Evolutionary conservation across 2,329 filamentous ascomycete genomes (phyloP).

Genomic region (Pleurostoma richardsiae): DNA sequence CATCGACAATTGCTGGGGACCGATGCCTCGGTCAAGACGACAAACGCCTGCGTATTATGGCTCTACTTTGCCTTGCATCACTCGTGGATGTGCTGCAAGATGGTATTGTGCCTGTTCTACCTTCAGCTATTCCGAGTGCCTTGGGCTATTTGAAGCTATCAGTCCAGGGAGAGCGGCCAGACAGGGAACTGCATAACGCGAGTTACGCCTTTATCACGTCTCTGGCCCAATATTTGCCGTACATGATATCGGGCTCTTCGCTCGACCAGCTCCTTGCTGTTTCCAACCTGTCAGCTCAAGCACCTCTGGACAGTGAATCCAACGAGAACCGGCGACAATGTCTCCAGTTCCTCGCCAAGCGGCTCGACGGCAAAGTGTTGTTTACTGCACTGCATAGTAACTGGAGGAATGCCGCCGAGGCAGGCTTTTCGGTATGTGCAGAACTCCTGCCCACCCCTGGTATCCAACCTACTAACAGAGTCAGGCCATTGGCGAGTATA

Average conservation of each 20-base stretch:
- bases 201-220: conserved; percentile 75
- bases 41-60: conserved; percentile 70
- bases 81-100: conserved; percentile 85
- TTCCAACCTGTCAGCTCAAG: conserved; percentile 66
- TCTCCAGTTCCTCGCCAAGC: conserved; percentile 68
- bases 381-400: conserved; percentile 69
- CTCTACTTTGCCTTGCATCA: conserved; percentile 83
- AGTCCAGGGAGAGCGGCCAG: conserved; percentile 44
- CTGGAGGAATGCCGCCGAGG: conserved; percentile 59
- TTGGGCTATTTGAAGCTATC: conserved; percentile 67
- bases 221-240: conserved; percentile 78
- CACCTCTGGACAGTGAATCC: conserved; percentile 55
- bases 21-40: conserved; percentile 73
- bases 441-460: neutral
- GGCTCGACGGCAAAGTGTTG: conserved; percentile 71
- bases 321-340: conserved; percentile 64
- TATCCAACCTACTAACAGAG: conserved; percentile 20
- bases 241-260: conserved; percentile 76
- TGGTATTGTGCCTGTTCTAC: conserved; percentile 77
- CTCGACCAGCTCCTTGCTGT: conserved; percentile 67
- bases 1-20: conserved; percentile 69
- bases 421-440: conserved; percentile 56
- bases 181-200: conserved; percentile 71
- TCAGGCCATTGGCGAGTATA: conserved; percentile 62
- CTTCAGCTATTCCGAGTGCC: conserved; percentile 66